phyloP scores from a whole-genome alignment of 2,329 filamentous ascomycete genomes.

The Blastomyces gilchristii region DNA sequence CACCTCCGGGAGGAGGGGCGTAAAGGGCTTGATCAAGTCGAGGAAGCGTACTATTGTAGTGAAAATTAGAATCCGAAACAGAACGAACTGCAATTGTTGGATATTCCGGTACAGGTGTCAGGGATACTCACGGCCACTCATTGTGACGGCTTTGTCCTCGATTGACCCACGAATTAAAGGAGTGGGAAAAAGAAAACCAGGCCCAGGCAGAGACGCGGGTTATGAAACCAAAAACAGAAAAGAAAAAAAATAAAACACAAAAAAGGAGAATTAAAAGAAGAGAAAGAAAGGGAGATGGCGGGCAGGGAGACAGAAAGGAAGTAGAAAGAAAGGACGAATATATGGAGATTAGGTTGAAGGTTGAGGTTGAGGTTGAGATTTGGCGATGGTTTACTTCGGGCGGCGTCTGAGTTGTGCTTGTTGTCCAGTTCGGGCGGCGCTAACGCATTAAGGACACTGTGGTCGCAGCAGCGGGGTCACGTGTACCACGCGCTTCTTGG shows the following conservation, averaged over 20 bases:
- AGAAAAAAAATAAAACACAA: constrained; percentile 9
- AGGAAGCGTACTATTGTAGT: constrained; percentile 76
- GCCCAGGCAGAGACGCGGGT: constrained; percentile 16
- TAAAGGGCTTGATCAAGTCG: constrained; percentile 98
- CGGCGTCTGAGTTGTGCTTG: constrained; percentile 9
- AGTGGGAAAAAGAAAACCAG: constrained; percentile 27
- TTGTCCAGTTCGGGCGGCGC: constrained; percentile 13
- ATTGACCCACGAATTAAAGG: constrained; percentile 21
- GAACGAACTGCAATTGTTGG: not conserved
- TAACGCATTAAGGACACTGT: constrained; percentile 18
- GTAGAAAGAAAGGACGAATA: constrained; percentile 20
- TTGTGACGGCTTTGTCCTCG: constrained; percentile 38
- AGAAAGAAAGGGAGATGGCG: constrained; percentile 19
- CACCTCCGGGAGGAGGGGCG: constrained; percentile 98
- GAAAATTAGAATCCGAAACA: constrained; percentile 19
- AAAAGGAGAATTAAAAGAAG: constrained; percentile 20
- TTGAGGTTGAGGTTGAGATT: constrained; percentile 11
- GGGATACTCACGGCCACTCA: constrained; percentile 48
- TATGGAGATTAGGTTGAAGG: constrained; percentile 10
- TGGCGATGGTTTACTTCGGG: no score
- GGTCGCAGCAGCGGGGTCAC: constrained; percentile 10
- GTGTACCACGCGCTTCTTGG: not conserved
- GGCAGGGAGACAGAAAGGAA: constrained; percentile 14
- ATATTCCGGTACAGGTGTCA: not conserved
- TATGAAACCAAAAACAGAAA: constrained; percentile 7